These are phyloP conservation scores for Neospora caninum DNA, from an alignment of 169 alveolate species.

Conservation along the genomic window DNA sequence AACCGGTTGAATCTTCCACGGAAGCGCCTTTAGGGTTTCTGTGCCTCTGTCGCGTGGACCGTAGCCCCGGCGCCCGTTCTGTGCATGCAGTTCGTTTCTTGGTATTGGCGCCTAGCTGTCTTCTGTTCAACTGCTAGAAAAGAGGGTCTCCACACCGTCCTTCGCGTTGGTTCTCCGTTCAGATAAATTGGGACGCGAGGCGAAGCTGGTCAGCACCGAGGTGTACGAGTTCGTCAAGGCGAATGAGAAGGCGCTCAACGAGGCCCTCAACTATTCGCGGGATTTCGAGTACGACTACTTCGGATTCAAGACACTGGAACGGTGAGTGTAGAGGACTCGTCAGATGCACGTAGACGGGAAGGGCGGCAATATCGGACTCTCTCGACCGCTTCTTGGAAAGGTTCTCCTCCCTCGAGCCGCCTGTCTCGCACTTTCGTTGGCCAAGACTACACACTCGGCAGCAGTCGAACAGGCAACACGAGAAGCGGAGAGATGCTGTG, in stretches of 20 bases:
- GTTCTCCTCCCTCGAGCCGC: not conserved
- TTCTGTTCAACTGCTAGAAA: no score
- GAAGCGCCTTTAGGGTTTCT: no score
- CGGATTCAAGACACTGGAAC: slow-evolving; percentile 98
- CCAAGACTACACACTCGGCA: no score
- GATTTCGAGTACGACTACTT: slow-evolving; percentile 97
- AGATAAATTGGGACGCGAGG: slow-evolving; percentile 90
- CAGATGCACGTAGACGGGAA: no score
- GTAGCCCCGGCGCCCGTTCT: no score
- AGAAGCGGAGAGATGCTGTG: not conserved
- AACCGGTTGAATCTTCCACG: no score
- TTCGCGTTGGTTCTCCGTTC: slow-evolving; percentile 70
- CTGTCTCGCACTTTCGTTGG: not conserved
- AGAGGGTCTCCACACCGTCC: no score
- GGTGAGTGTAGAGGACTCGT: slow-evolving; percentile 21
- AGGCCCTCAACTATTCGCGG: slow-evolving; percentile 91
- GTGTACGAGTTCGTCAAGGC: slow-evolving; percentile 89
- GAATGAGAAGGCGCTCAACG: slow-evolving; percentile 86
- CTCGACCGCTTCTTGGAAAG: no score
- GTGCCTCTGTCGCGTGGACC: no score
- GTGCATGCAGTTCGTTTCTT: no score
- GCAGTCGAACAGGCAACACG: not conserved
- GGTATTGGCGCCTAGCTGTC: no score
- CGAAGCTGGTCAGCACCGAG: slow-evolving; percentile 92
- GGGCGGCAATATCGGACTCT: no score